Conservation (phyloP, 345 rosid genomes). For the Acer yangbiense region DNA sequence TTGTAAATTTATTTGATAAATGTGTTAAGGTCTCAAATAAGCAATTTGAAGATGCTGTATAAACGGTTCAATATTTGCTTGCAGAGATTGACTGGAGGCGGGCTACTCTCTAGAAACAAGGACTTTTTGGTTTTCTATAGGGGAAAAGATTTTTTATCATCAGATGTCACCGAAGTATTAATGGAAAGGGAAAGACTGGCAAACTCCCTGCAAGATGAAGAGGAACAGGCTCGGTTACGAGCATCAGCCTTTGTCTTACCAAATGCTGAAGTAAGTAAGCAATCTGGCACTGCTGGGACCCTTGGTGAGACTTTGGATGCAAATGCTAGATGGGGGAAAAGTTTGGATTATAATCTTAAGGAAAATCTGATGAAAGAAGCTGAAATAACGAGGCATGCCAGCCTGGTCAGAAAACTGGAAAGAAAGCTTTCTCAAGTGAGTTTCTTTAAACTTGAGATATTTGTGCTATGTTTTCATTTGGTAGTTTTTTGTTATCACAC, state of each 20-base stretch:
- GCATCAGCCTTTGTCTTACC: conserved; percentile 61
- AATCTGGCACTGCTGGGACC: conserved; percentile 68
- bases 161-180: conserved; percentile 73
- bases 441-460: conserved; percentile 27
- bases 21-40: background rate
- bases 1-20: conserved; percentile 5
- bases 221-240: conserved; percentile 81
- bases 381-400: conserved; percentile 64
- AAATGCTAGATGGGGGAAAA: conserved; percentile 74
- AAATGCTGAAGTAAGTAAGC: conserved; percentile 35
- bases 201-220: conserved; percentile 67
- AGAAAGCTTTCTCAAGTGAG: conserved; percentile 76
- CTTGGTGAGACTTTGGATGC: conserved; percentile 91
- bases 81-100: conserved; percentile 91
- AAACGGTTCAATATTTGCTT: conserved; percentile 29
- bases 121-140: conserved; percentile 93
- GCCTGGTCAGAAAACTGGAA: conserved; percentile 70
- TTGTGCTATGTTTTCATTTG: background rate
- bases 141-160: conserved; percentile 82
- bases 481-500: conserved; percentile 10
- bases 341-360: conserved; percentile 50
- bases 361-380: conserved; percentile 66
- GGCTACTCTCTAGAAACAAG: conserved; percentile 82
- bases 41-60: conserved; percentile 7
- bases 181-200: conserved; percentile 79